phyloP scores from a whole-genome alignment of 106 monocot species.

The Allium cepa region DNA sequence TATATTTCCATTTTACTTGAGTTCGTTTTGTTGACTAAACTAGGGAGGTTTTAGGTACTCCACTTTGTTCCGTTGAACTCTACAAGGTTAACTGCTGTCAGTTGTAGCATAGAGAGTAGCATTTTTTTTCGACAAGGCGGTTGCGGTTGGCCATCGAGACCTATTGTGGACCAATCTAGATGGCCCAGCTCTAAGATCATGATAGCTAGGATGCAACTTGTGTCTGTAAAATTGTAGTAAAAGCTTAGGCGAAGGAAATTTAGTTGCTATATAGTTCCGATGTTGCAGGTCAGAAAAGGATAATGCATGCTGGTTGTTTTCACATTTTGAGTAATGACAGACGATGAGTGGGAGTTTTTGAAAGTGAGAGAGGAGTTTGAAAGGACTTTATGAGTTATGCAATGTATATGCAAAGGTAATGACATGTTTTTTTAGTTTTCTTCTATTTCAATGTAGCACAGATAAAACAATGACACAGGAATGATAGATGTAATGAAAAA shows the following conservation, averaged over 20 bases:
- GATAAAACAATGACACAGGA: too few relatives aligned
- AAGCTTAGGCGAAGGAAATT: background rate
- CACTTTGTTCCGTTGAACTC: slow-evolving; percentile 3
- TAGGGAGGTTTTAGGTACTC: background rate
- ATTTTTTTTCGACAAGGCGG: slow-evolving; percentile 3
- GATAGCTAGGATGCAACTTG: background rate
- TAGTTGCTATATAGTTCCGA: background rate
- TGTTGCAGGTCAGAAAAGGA: background rate
- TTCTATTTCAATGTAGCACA: too few relatives aligned
- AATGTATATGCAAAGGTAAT: too few relatives aligned
- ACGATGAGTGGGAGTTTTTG: background rate
- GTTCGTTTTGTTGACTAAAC: background rate
- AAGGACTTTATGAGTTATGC: too few relatives aligned
- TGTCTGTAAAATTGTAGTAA: background rate
- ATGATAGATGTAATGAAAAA: too few relatives aligned
- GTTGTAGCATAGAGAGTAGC: background rate
- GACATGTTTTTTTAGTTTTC: too few relatives aligned
- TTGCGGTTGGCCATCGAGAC: slow-evolving; percentile 7
- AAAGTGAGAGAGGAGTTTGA: background rate
- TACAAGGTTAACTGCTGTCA: background rate
- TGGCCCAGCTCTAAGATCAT: background rate
- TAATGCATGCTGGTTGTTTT: background rate
- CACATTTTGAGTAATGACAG: background rate
- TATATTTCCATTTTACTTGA: background rate
- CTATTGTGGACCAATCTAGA: background rate